Percentiles rank a stretch among this genome's conserved stretches.
Evolutionary conservation across 306 rosid species (phyloP).

Genomic region (Prunus davidiana): DNA sequence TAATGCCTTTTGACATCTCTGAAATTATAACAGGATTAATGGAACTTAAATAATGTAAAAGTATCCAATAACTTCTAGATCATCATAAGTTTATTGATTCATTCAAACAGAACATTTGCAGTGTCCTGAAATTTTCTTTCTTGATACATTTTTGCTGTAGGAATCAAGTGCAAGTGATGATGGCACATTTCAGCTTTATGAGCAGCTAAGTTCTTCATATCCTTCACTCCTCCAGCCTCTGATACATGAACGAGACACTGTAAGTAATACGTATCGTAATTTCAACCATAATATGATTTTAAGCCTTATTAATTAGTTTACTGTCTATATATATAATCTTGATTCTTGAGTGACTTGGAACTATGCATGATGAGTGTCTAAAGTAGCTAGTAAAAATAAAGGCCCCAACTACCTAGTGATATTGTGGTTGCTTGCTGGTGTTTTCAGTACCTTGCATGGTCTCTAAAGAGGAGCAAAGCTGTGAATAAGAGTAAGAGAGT

Average conservation of each 20-base stretch:
- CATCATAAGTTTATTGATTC: not conserved
- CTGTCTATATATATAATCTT: no score
- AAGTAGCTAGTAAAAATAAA: not conserved
- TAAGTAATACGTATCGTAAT: conserved; percentile 26
- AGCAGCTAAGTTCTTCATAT: conserved; percentile 69
- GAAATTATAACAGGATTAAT: not conserved
- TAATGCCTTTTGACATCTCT: not conserved
- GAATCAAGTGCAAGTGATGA: conserved; percentile 46
- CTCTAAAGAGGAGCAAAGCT: conserved; percentile 84
- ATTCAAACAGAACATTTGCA: not conserved
- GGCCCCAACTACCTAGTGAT: not conserved
- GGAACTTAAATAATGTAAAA: not conserved
- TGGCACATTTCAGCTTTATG: conserved; percentile 65
- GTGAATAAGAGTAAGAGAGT: conserved; percentile 78
- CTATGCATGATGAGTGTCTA: no score
- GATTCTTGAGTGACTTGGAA: no score
- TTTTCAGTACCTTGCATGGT: conserved; percentile 89
- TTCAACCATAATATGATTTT: not conserved
- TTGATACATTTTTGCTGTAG: conserved; percentile 32
- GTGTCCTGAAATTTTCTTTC: not conserved
- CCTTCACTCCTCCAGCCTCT: conserved; percentile 85
- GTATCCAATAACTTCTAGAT: not conserved
- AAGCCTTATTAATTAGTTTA: not conserved
- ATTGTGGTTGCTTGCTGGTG: no score
- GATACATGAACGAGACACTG: conserved; percentile 85